Evolutionary conservation across 2,329 filamentous ascomycete genomes (phyloP), one percentile per base, ranked within the genome.

Genomic region (Ophiostoma angusticollis): DNA sequence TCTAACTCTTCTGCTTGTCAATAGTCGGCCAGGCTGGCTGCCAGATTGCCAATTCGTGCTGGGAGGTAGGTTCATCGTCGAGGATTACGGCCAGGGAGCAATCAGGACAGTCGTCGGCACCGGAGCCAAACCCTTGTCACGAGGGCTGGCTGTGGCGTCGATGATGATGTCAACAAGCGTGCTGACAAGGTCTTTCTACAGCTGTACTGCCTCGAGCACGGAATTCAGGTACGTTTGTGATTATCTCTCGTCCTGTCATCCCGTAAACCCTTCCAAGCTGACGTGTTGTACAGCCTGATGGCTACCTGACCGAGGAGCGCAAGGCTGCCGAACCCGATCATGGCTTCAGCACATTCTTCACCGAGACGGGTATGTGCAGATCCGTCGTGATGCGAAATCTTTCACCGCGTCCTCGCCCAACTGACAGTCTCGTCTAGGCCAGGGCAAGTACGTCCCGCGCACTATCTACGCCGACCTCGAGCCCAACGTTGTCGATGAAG

Each of bases 341-440:
- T 60, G 91, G 91, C 52, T 98, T 98, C 78, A 95, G 87, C 74
- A 98, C 91, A 58, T 98, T 98, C 78, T 98, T 98, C 77, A 95
- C 89, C 53, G 91, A 98, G 76, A 96, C 91, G 58, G 89, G 91
- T 96, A 84, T 46, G 56, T 43, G 14, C 14, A n/a, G 4, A 35
- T 31, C n/a, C n/a, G n/a, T n/a, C n/a, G n/a, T n/a, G n/a, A n/a
- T n/a, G n/a, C n/a, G n/a, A n/a, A n/a, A n/a, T n/a, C n/a, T 22
- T 27, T 31, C 4, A 22, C 11, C n/a, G 2, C 5, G 14, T 16
- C 8, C 1, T 9, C 14, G 21, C 38, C 37, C 11, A 28, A 32
- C 22, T 13, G 3, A 38, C n/a, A 6, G 29, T 24, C 5, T 18
- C 14, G 4, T 49, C 37, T 46, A 96, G 89, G 89, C 59, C 80